Percentiles rank a stretch among this genome's conserved stretches.
Conservation (phyloP, 1,139 yeast species). For the Sugiyamaella xylanicola region DNA sequence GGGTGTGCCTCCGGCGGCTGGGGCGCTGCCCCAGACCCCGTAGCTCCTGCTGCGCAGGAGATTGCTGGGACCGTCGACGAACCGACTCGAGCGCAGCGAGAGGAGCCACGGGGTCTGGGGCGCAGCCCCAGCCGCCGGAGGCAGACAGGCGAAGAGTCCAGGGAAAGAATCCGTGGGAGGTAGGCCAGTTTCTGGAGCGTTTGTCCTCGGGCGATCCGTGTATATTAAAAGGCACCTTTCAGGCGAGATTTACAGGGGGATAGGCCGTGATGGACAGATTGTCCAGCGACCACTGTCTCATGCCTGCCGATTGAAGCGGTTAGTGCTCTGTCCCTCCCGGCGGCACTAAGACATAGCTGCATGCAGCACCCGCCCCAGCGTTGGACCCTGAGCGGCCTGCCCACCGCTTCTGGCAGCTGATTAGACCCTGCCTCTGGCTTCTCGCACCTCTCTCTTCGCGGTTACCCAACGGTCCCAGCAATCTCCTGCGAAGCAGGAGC, state of each 20-base stretch:
- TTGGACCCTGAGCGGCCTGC: too few relatives aligned
- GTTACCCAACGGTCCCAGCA: background rate
- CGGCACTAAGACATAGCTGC: background rate
- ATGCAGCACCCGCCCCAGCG: background rate
- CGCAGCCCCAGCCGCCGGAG: too few relatives aligned
- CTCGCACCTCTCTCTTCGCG: background rate
- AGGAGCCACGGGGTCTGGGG: background rate
- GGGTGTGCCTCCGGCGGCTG: background rate
- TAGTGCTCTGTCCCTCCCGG: background rate
- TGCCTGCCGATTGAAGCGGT: background rate
- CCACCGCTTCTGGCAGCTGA: too few relatives aligned
- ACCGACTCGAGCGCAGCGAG: background rate
- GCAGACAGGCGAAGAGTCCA: too few relatives aligned
- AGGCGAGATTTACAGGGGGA: constrained; percentile 14
- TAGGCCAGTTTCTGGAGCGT: background rate
- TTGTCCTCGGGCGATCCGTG: background rate
- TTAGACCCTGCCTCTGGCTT: too few relatives aligned
- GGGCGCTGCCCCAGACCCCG: background rate
- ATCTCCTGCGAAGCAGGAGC: background rate
- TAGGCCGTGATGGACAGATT: constrained; percentile 9
- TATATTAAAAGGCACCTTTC: background rate
- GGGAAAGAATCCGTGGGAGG: too few relatives aligned
- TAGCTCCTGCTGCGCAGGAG: background rate
- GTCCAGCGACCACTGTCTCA: background rate
- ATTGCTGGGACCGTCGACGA: too few relatives aligned